Conservation (phyloP, 1,284 basidiomycete genomes). For the Rhizoctonia solani region DNA sequence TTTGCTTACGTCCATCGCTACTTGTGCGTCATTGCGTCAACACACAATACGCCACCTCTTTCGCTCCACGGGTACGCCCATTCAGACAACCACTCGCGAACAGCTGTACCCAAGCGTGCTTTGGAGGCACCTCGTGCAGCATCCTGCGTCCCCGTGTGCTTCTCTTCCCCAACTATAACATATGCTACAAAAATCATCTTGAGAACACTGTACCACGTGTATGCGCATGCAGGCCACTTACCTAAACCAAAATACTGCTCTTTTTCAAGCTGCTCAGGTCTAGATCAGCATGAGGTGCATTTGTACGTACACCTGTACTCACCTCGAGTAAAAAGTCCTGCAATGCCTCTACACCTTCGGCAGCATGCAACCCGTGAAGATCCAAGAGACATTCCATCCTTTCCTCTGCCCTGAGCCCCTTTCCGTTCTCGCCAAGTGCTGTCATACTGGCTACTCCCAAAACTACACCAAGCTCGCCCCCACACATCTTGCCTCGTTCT, state of each 20-base stretch:
- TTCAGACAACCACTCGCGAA: constrained; percentile 86
- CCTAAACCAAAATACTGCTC: constrained; percentile 85
- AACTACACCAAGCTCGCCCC: constrained; percentile 79
- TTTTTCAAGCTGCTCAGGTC: constrained; percentile 66
- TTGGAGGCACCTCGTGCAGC: constrained; percentile 77
- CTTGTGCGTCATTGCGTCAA: constrained; percentile 77
- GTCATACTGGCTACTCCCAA: constrained; percentile 77
- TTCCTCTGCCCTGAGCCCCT: constrained; percentile 68
- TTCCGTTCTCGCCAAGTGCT: constrained; percentile 54
- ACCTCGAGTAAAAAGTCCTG: constrained; percentile 89
- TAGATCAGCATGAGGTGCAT: constrained; percentile 31
- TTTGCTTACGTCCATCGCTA: background rate
- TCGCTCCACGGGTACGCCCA: constrained; percentile 98
- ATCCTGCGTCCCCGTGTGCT: constrained; percentile 90
- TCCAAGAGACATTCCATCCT: constrained; percentile 81
- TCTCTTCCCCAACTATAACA: constrained; percentile 91
- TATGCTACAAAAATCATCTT: constrained; percentile 61
- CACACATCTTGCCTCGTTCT: constrained; percentile 75
- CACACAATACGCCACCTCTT: constrained; percentile 84
- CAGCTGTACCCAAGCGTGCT: constrained; percentile 76
- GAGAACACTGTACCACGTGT: background rate
- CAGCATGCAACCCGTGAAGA: constrained; percentile 85
- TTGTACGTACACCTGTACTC: constrained; percentile 46
- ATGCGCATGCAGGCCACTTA: constrained; percentile 47
- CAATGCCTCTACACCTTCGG: constrained; percentile 88